These are phyloP conservation scores for Lotmaria passim DNA, from an alignment of 208 protist genomes.

Conservation along the genomic window DNA sequence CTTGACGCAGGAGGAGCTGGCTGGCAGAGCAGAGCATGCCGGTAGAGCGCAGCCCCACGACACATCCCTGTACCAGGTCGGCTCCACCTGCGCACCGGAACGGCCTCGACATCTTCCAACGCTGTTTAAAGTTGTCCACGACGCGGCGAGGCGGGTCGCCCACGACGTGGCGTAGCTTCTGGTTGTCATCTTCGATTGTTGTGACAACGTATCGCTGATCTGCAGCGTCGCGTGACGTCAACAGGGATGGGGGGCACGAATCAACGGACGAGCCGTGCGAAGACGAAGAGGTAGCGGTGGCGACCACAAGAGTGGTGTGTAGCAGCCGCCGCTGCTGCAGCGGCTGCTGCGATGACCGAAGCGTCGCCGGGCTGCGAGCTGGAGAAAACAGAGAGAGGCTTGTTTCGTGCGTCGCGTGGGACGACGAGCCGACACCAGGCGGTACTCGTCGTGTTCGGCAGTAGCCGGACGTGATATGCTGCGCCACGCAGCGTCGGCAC, in stretches of 20 bases:
- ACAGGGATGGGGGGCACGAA: not conserved
- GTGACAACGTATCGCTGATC: constrained; percentile 1
- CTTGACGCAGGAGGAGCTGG: not conserved
- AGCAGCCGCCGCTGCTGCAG: too few relatives aligned
- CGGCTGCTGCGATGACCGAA: too few relatives aligned
- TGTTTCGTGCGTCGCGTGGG: not conserved
- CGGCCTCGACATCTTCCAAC: not conserved
- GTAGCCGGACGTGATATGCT: not conserved
- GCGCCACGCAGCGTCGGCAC: constrained; percentile 10
- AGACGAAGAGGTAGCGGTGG: not conserved
- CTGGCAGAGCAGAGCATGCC: not conserved
- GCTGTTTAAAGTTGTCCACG: not conserved
- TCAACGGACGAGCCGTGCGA: not conserved
- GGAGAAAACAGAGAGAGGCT: too few relatives aligned
- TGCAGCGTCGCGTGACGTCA: not conserved
- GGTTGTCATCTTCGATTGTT: not conserved
- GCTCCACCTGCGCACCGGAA: not conserved
- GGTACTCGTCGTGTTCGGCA: not conserved
- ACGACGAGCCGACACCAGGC: constrained; percentile 10
- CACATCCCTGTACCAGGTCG: not conserved
- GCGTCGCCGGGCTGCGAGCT: too few relatives aligned
- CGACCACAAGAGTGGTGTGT: too few relatives aligned
- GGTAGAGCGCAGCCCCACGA: not conserved
- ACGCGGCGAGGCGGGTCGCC: not conserved
- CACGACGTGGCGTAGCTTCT: not conserved